Conservation (phyloP, 2,329 filamentous ascomycete species). For the Diaporthe ilicicola region DNA sequence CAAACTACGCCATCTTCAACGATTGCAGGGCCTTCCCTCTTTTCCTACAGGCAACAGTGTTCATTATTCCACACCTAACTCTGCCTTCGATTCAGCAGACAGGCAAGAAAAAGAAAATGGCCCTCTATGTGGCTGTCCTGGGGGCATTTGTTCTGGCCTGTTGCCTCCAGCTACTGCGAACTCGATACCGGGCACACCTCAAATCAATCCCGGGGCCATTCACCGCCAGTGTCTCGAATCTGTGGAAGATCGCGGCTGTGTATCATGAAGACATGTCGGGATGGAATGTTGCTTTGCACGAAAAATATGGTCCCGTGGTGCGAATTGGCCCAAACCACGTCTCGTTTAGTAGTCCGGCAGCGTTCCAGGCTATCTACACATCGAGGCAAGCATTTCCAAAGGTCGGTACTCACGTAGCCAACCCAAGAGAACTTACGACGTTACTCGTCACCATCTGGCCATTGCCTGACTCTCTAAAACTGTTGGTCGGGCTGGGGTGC, state of each 20-base stretch:
- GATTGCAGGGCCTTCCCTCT: no score
- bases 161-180: background rate
- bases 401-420: no score
- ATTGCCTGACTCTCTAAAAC: no score
- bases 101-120: background rate
- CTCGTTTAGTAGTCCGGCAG: background rate
- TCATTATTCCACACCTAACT: no score
- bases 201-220: constrained; percentile 5
- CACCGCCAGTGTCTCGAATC: background rate
- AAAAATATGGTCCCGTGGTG: background rate
- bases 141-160: background rate
- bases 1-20: no score
- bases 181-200: background rate
- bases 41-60: no score
- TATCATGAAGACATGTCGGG: background rate
- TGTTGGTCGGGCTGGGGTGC: no score
- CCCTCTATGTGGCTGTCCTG: background rate
- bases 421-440: no score
- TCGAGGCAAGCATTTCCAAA: background rate
- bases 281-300: background rate
- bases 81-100: no score
- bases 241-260: background rate
- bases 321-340: constrained; percentile 17
- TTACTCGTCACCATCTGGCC: no score
- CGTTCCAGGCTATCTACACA: background rate